Evolutionary conservation across 345 rosid genomes (phyloP).

Genomic region (Physaria fendleri): DNA sequence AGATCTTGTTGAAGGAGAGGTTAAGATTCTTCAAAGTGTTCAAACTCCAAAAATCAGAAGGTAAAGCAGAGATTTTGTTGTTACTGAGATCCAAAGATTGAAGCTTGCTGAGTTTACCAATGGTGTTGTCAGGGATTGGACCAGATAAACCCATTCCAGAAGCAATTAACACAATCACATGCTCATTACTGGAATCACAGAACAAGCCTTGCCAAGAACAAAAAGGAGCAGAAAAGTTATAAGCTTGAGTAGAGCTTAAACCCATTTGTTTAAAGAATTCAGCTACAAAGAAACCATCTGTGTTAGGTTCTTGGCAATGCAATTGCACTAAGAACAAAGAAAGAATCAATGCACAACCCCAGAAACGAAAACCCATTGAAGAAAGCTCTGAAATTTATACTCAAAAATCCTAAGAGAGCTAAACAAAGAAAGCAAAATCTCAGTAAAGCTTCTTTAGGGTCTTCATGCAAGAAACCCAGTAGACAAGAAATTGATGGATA

Average conservation of each 20-base stretch:
- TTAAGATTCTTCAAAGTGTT: slow-evolving; percentile 57
- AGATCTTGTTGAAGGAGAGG: slow-evolving; percentile 65
- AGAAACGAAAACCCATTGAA: slow-evolving; percentile 54
- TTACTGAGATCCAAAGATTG: slow-evolving; percentile 72
- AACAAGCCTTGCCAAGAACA: slow-evolving; percentile 72
- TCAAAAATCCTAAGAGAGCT: background rate
- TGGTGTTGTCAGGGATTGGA: slow-evolving; percentile 68
- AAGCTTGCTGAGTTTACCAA: slow-evolving; percentile 82
- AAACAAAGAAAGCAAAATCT: slow-evolving; percentile 13
- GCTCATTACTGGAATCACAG: slow-evolving; percentile 52
- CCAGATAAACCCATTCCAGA: slow-evolving; percentile 68
- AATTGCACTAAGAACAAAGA: slow-evolving; percentile 47
- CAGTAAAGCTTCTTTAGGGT: slow-evolving; percentile 9
- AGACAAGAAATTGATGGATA: slow-evolving; percentile 4
- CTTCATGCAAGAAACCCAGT: slow-evolving; percentile 15
- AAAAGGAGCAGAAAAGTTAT: slow-evolving; percentile 47
- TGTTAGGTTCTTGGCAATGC: slow-evolving; percentile 63
- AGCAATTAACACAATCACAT: slow-evolving; percentile 44
- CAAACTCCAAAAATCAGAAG: slow-evolving; percentile 89
- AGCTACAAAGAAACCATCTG: slow-evolving; percentile 74
- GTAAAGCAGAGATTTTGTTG: slow-evolving; percentile 71
- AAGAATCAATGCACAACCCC: slow-evolving; percentile 49
- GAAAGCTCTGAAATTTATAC: background rate
- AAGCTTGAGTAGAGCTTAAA: slow-evolving; percentile 29
- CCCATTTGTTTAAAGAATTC: slow-evolving; percentile 66